These are phyloP conservation scores for Mycena alexandri DNA, from an alignment of 768 basidiomycete species.

Conservation along the genomic window DNA sequence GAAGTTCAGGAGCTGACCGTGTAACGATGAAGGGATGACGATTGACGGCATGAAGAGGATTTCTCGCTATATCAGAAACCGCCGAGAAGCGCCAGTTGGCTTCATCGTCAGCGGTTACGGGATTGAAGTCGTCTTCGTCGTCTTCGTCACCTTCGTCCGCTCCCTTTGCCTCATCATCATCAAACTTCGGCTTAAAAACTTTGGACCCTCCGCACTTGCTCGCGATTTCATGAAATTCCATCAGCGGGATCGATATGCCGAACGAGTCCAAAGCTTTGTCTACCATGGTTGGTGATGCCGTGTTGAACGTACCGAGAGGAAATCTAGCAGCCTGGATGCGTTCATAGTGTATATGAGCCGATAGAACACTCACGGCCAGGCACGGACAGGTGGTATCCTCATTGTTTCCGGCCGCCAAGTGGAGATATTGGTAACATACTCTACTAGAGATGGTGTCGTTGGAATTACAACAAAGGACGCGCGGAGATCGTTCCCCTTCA, in stretches of 20 bases:
- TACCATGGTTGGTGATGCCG: conserved; percentile 7
- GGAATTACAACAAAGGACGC: conserved; percentile 36
- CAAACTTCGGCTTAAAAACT: too few relatives aligned
- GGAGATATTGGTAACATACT: conserved; percentile 28
- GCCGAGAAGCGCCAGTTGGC: neutral
- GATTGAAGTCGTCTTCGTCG: conserved; percentile 9
- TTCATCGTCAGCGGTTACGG: neutral
- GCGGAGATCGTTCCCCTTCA: conserved; percentile 28
- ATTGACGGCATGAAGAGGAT: conserved; percentile 38
- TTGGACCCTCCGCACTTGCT: conserved; percentile 18
- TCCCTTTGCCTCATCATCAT: neutral
- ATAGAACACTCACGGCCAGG: conserved; percentile 30
- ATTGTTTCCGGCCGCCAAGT: conserved; percentile 31
- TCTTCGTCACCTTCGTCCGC: conserved; percentile 10
- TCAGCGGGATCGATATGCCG: conserved; percentile 31
- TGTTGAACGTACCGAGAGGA: conserved; percentile 18
- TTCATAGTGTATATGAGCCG: neutral
- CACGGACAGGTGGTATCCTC: conserved; percentile 20
- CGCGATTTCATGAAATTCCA: conserved; percentile 30
- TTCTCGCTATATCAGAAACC: conserved; percentile 14
- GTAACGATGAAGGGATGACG: conserved; percentile 53
- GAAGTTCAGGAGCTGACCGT: conserved; percentile 40
- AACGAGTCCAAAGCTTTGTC: conserved; percentile 32
- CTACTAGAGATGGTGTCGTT: conserved; percentile 27
- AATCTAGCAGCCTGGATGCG: conserved; percentile 6